Percentiles rank a stretch among this genome's conserved stretches.
Evolutionary conservation across 306 rosid genomes (phyloP).

Genomic region (Corylus avellana): DNA sequence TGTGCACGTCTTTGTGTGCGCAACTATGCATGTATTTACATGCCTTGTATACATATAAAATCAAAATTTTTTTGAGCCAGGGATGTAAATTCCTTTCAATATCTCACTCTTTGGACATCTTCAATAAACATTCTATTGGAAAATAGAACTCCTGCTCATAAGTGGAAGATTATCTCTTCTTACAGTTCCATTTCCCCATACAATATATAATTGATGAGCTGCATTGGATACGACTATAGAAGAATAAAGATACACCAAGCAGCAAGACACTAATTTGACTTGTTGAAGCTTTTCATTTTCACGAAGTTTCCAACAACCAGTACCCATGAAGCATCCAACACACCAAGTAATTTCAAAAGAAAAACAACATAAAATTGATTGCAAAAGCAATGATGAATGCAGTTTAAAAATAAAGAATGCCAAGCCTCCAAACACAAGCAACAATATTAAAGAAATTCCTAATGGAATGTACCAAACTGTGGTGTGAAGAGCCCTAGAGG

Average conservation of each 20-base stretch:
- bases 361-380: not conserved
- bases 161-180: not conserved
- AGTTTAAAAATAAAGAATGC: not conserved
- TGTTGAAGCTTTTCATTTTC: not conserved
- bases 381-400: not conserved
- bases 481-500: constrained; percentile 14
- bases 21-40: not conserved
- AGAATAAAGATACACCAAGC: not conserved
- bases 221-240: not conserved
- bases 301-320: not conserved
- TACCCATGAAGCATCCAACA: not conserved
- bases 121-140: not conserved
- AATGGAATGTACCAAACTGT: not conserved
- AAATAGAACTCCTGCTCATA: not conserved
- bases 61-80: not conserved
- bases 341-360: not conserved
- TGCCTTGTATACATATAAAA: not conserved
- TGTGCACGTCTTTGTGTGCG: not conserved
- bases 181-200: not conserved
- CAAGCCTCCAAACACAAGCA: not conserved
- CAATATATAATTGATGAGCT: not conserved
- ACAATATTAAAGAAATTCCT: not conserved
- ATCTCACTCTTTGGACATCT: not conserved
- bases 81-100: not conserved
- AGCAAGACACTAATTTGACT: not conserved